A percentile compares a stretch with the other conserved stretches of the same genome.
Conservation (phyloP, 2,329 filamentous ascomycete species). For the Pezizomycotina sp. region DNA sequence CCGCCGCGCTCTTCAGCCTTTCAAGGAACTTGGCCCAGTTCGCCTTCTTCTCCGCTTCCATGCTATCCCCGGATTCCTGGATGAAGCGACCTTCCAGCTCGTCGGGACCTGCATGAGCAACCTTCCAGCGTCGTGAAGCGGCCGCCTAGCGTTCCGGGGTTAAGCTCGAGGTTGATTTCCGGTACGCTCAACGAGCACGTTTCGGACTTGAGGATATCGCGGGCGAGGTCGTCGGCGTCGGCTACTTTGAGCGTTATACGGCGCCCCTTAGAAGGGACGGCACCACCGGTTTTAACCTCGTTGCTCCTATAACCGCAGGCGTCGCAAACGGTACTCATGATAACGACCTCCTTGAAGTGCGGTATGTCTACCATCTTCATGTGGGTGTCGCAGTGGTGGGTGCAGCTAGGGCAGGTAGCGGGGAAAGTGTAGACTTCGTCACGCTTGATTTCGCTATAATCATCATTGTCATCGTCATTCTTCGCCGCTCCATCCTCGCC, state of each 20-base stretch:
- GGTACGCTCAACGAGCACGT: constrained; percentile 75
- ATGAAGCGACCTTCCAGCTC: constrained; percentile 83
- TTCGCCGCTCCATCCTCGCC: constrained; percentile 26
- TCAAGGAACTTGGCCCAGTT: constrained; percentile 73
- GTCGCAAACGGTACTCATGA: constrained; percentile 88
- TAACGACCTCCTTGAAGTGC: constrained; percentile 89
- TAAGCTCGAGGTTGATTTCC: constrained; percentile 71
- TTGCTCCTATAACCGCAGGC: constrained; percentile 70
- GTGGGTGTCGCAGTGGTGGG: constrained; percentile 69
- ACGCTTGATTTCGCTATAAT: constrained; percentile 51
- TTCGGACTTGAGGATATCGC: constrained; percentile 93
- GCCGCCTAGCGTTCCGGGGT: constrained; percentile 84
- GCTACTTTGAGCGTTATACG: constrained; percentile 64
- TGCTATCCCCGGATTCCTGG: constrained; percentile 57
- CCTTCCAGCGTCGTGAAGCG: constrained; percentile 96
- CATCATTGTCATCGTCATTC: constrained; percentile 24
- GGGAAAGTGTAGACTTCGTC: constrained; percentile 90
- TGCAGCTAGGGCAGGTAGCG: constrained; percentile 78
- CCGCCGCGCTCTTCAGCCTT: constrained; percentile 59
- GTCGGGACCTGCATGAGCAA: constrained; percentile 73
- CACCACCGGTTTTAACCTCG: constrained; percentile 94
- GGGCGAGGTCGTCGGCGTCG: constrained; percentile 54
- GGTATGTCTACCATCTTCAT: constrained; percentile 99
- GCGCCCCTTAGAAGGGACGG: constrained; percentile 69
- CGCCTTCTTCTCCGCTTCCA: constrained; percentile 45